Evolutionary conservation across 768 basidiomycete species (phyloP), one percentile per base, ranked within the genome.

Genomic region (Lactarius pseudohatsudake): DNA sequence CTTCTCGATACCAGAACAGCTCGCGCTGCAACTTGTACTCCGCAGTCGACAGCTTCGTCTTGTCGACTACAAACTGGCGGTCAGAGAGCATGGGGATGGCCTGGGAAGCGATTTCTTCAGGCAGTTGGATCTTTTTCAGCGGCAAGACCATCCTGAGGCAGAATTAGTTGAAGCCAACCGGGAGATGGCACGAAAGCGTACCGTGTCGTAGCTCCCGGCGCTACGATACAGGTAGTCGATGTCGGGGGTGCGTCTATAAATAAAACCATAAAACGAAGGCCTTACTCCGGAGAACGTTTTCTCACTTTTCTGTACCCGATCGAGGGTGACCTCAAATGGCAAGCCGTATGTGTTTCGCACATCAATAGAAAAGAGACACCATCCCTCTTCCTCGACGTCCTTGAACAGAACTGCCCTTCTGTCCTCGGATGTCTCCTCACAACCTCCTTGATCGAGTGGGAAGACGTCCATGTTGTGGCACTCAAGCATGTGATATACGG

Each of bases 1-100:
- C 87, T 75, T 99, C 96, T 41, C 96, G 83, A 75, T 97, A 96
- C 97, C 97, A 99, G 79, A 98, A 99, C 18, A 96, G 74, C 73
- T 94, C 91, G 45, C 87, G 82, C 74, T 94, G 89, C 11, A 80
- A 73, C 53, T 79, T 80, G 67, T 89, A 83, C 70, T 92, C 88
- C 55, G 76, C 78, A 13, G 77, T 74, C 1, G 88, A 83, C 65
- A 91, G 77, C 58, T 79, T 83, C 5, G 88, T 85, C 71, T 91
- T 91, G 30, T 88, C 83, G 0, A 97, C 89, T 20, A 98, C 87
- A 75, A 96, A 98, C 74, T 99, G 97, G 32, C 94, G 83, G 67
- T 94, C 88, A 16, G 92, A 90, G 45, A 98, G 77, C 18, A 87
- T 87, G 0, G 97, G 96, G 55, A 98, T 92, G 0, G 91, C 85